Percentiles rank a stretch among this genome's conserved stretches.
phyloP scores from a whole-genome alignment of 148 eudicot species.

The Rhododendron griersonianum region DNA sequence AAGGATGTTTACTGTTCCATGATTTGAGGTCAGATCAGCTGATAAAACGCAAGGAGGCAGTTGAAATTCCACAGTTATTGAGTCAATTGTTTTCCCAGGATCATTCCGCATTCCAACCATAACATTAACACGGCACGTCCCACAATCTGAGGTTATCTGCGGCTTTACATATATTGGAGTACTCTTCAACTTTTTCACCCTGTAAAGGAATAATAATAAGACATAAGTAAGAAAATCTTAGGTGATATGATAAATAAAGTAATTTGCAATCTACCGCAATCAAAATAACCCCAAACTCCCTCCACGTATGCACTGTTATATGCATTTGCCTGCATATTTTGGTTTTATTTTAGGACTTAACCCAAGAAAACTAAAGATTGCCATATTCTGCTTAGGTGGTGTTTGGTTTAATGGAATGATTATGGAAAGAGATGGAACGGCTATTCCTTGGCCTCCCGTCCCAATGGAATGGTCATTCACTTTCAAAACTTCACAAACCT shows the following conservation, averaged over 20 bases:
- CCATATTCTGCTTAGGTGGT: background rate
- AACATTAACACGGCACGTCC: conserved; percentile 77
- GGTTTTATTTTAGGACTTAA: background rate
- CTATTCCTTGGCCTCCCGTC: background rate
- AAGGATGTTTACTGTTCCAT: conserved; percentile 82
- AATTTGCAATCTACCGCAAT: background rate
- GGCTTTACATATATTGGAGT: conserved; percentile 94
- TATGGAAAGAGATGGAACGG: background rate
- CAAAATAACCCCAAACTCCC: background rate
- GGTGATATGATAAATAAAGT: background rate
- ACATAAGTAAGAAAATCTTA: background rate
- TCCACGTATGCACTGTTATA: background rate
- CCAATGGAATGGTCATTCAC: background rate
- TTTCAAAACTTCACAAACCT: conserved; percentile 39
- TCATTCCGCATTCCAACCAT: conserved; percentile 78
- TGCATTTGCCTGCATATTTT: background rate
- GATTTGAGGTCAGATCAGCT: conserved; percentile 75
- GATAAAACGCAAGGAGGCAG: conserved; percentile 69
- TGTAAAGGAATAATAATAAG: conserved; percentile 17
- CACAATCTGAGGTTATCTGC: conserved; percentile 81
- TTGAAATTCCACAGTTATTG: conserved; percentile 65
- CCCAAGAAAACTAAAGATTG: background rate
- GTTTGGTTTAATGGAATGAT: background rate
- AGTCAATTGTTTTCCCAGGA: conserved; percentile 88
- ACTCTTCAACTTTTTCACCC: conserved; percentile 82